Conservation (phyloP, 768 basidiomycete genomes). For the Lentinula aciculospora region DNA sequence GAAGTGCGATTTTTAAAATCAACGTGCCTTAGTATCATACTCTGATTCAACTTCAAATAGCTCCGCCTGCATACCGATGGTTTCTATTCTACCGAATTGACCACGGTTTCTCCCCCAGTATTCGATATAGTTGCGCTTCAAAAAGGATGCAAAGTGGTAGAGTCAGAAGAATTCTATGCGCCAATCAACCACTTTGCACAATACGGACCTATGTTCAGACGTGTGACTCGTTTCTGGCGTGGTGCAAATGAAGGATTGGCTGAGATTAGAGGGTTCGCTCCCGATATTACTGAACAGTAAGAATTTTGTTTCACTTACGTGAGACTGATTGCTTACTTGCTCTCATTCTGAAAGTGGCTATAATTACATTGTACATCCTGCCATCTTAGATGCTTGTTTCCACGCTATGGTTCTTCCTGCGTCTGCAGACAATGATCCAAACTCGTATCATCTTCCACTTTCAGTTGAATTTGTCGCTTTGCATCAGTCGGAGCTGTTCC, state of each 20-base stretch:
- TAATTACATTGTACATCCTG: slow-evolving; percentile 21
- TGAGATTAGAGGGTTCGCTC: slow-evolving; percentile 2
- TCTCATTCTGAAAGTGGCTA: background rate
- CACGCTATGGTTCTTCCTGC: slow-evolving; percentile 18
- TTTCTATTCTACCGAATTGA: background rate
- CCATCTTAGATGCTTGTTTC: slow-evolving; percentile 23
- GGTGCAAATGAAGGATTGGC: slow-evolving; percentile 1
- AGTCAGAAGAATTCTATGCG: background rate
- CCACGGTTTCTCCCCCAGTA: background rate
- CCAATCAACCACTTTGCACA: background rate
- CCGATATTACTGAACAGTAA: background rate
- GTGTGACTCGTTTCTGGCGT: background rate
- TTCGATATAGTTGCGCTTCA: background rate
- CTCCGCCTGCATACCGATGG: slow-evolving; percentile 1
- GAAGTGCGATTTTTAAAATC: background rate
- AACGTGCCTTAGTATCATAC: too few species aligned
- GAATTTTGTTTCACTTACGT: background rate
- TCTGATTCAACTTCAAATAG: background rate
- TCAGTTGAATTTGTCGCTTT: background rate
- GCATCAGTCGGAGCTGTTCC: background rate
- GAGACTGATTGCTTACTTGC: background rate
- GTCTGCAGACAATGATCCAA: slow-evolving; percentile 15
- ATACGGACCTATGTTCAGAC: slow-evolving; percentile 4
- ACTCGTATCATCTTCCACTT: slow-evolving; percentile 20
- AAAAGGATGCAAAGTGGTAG: background rate